Evolutionary conservation across 805 yeast genomes (phyloP).

Genomic region (Saccharomycopsis lassenensis): DNA sequence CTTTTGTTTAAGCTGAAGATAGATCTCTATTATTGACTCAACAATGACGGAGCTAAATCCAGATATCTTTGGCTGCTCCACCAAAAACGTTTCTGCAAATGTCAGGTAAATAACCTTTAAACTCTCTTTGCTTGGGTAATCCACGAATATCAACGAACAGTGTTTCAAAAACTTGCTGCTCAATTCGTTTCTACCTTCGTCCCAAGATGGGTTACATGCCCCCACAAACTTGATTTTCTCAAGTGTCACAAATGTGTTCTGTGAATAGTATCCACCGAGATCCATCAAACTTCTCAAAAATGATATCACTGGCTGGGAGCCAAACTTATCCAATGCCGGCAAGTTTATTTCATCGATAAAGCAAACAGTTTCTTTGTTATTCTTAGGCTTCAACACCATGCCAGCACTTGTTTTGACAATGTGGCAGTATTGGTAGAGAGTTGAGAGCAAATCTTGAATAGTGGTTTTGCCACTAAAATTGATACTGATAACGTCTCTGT

Average conservation of each 20-base stretch:
- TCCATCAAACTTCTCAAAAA: slow-evolving; percentile 69
- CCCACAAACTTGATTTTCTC: slow-evolving; percentile 75
- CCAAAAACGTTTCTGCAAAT: slow-evolving; percentile 27
- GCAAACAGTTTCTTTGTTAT: slow-evolving; percentile 64
- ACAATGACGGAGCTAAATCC: slow-evolving; percentile 33
- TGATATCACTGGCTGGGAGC: slow-evolving; percentile 60
- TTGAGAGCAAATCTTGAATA: slow-evolving; percentile 32
- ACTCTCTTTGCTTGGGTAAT: slow-evolving; percentile 60
- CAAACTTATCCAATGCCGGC: slow-evolving; percentile 61
- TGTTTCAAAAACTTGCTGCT: slow-evolving; percentile 57
- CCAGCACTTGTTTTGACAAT: slow-evolving; percentile 47
- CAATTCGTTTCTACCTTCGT: slow-evolving; percentile 57
- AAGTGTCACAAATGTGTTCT: slow-evolving; percentile 53
- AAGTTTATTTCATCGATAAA: slow-evolving; percentile 90
- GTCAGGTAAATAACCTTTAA: slow-evolving; percentile 56
- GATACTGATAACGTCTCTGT: slow-evolving; percentile 50
- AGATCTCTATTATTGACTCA: slow-evolving; percentile 51
- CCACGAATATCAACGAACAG: slow-evolving; percentile 56
- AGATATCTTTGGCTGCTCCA: slow-evolving; percentile 3
- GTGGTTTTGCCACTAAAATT: slow-evolving; percentile 47
- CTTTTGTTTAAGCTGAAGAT: slow-evolving; percentile 35
- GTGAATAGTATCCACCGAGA: slow-evolving; percentile 65
- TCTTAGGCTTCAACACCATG: slow-evolving; percentile 41
- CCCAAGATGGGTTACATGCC: slow-evolving; percentile 87
- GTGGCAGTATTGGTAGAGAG: slow-evolving; percentile 64